Evolutionary conservation across 768 basidiomycete genomes (phyloP).

Genomic region (Leccinum boreale): DNA sequence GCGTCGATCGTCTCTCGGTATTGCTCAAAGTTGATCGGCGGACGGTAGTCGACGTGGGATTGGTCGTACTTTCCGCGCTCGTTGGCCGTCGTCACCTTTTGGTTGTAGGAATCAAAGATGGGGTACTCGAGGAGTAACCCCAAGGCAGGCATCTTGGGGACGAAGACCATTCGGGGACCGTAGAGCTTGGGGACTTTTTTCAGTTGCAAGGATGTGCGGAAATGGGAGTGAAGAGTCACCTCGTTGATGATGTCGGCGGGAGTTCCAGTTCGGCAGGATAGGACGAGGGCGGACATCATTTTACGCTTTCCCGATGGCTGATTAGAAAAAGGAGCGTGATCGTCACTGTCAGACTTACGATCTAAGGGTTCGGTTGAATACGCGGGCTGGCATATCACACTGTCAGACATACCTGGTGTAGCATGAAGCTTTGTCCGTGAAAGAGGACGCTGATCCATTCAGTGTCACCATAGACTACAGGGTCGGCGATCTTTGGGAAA

Average conservation of each 20-base stretch:
- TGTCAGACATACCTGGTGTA: conserved; percentile 79
- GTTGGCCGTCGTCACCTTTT: conserved; percentile 42
- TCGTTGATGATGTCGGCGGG: conserved; percentile 74
- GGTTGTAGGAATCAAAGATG: conserved; percentile 76
- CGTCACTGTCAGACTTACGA: conserved; percentile 22
- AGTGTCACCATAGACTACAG: conserved; percentile 84
- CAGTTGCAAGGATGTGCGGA: not conserved
- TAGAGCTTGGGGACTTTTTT: conserved; percentile 53
- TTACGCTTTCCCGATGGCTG: conserved; percentile 64
- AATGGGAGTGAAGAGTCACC: conserved; percentile 33
- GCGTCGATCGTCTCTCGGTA: conserved; percentile 65
- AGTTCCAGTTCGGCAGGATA: conserved; percentile 72
- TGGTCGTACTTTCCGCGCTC: conserved; percentile 45
- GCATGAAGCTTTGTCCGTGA: conserved; percentile 98
- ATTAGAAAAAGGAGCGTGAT: conserved; percentile 7
- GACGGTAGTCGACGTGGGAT: conserved; percentile 60
- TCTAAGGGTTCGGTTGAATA: conserved; percentile 23
- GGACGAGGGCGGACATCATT: conserved; percentile 89
- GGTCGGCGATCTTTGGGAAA: conserved; percentile 65
- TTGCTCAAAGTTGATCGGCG: conserved; percentile 67
- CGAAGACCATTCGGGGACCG: conserved; percentile 68
- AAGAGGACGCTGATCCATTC: conserved; percentile 95
- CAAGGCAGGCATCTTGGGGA: conserved; percentile 95
- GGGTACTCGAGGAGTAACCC: conserved; percentile 90
- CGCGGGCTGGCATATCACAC: not conserved